Evolutionary conservation across 2,329 filamentous ascomycete species (phyloP).

Genomic region (Ophiostoma populinum): DNA sequence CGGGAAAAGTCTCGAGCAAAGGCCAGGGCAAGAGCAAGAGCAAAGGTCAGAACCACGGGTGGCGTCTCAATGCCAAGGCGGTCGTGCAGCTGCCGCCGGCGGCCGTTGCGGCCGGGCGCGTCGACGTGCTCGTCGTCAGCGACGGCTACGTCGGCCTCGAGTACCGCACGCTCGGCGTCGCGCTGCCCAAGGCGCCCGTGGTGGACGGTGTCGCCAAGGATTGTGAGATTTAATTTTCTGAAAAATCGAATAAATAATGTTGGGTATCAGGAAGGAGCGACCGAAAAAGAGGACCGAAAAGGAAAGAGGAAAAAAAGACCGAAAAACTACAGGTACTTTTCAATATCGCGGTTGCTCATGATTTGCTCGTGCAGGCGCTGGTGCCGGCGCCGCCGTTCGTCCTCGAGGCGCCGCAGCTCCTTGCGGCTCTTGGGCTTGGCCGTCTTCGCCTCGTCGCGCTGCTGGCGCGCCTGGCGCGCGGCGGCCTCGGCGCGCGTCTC

Average conservation of each 20-base stretch:
- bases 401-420: slow-evolving; percentile 29
- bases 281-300: not conserved
- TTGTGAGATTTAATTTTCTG: not conserved
- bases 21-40: not conserved
- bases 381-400: slow-evolving; percentile 42
- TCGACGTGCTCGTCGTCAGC: slow-evolving; percentile 65
- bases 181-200: slow-evolving; percentile 31
- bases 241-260: not conserved
- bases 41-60: slow-evolving; percentile 2
- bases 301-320: not conserved
- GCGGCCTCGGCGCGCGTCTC: not conserved
- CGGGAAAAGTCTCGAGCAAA: slow-evolving; percentile 2
- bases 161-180: slow-evolving; percentile 29
- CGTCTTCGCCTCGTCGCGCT: not conserved
- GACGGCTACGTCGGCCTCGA: slow-evolving; percentile 74
- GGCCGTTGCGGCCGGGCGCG: slow-evolving; percentile 32
- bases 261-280: not conserved
- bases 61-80: slow-evolving; percentile 34
- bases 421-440: slow-evolving; percentile 22
- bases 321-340: slow-evolving; percentile 44
- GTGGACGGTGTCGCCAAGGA: slow-evolving; percentile 28
- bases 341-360: slow-evolving; percentile 57
- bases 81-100: slow-evolving; percentile 42
- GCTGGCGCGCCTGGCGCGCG: not conserved
- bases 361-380: slow-evolving; percentile 53